These are phyloP conservation scores for Sordaria brevicollis DNA, from an alignment of 495 filamentous ascomycete genomes.

Conservation along the genomic window DNA sequence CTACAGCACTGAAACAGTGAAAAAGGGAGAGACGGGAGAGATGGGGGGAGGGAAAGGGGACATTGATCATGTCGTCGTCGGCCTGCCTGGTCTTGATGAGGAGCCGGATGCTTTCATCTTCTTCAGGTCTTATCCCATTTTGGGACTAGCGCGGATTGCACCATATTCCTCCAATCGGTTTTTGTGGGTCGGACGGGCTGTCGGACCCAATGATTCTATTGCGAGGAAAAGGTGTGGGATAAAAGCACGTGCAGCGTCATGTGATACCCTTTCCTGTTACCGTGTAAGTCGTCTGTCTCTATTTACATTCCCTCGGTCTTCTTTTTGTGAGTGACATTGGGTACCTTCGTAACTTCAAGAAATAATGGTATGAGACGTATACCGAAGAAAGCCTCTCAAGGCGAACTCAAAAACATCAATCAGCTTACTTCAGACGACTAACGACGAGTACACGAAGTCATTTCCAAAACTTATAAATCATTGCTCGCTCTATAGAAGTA, in stretches of 20 bases:
- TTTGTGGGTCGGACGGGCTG: not conserved
- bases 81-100: constrained; percentile 4
- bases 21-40: constrained; percentile 1
- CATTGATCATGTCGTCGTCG: constrained; percentile 17
- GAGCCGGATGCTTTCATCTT: constrained; percentile 11
- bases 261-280: not conserved
- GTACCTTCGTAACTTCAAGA: no score
- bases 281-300: no score
- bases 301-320: no score
- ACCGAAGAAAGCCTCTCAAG: no score
- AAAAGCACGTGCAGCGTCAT: not conserved
- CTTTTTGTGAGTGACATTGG: no score
- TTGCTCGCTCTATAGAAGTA: no score
- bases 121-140: constrained; percentile 3
- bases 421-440: no score
- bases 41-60: not conserved
- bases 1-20: not conserved
- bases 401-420: no score
- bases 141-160: constrained; percentile 26
- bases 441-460: no score
- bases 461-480: no score
- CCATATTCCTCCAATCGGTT: constrained; percentile 17
- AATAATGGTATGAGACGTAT: no score
- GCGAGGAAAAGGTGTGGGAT: not conserved
- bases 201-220: not conserved